phyloP scores from a whole-genome alignment of 106 monocot species.

The Allium sativum region DNA sequence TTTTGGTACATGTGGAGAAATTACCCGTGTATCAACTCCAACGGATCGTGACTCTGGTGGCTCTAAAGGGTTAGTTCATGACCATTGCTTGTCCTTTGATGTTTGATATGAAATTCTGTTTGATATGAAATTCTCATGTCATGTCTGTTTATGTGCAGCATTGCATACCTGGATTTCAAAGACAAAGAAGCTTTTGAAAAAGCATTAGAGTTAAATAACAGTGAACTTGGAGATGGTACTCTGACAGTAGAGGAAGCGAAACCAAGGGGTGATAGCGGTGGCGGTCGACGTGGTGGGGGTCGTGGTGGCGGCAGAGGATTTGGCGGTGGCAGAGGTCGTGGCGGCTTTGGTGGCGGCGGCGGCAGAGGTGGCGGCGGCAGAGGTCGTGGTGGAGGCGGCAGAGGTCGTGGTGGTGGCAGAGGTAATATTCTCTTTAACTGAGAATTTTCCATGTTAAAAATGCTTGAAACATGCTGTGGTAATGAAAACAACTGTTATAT shows the following conservation, averaged over 20 bases:
- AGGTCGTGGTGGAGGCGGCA: background rate
- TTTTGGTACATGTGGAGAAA: constrained; percentile 69
- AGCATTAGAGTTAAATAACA: constrained; percentile 8
- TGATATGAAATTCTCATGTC: background rate
- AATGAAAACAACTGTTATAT: too few relatives aligned
- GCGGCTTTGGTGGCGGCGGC: background rate
- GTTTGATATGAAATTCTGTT: background rate
- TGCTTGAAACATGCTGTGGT: too few relatives aligned
- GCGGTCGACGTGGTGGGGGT: background rate
- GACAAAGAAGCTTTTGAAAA: constrained; percentile 2
- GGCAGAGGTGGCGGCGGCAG: background rate
- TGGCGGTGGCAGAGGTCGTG: constrained; percentile 4
- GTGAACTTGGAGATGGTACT: constrained; percentile 6
- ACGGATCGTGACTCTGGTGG: constrained; percentile 69
- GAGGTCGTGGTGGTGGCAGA: background rate
- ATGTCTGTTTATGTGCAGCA: background rate
- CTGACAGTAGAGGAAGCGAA: constrained; percentile 13
- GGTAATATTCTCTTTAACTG: too few relatives aligned
- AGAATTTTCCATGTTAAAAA: too few relatives aligned
- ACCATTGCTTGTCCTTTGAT: background rate
- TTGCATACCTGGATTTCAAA: constrained; percentile 10
- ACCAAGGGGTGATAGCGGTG: background rate
- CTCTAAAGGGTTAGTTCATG: constrained; percentile 57
- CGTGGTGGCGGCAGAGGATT: background rate
- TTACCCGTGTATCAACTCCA: constrained; percentile 56